Evolutionary conservation across 2,329 filamentous ascomycete genomes (phyloP), one percentile per base, ranked within the genome.

Genomic region (Nigrograna mackinnonii): DNA sequence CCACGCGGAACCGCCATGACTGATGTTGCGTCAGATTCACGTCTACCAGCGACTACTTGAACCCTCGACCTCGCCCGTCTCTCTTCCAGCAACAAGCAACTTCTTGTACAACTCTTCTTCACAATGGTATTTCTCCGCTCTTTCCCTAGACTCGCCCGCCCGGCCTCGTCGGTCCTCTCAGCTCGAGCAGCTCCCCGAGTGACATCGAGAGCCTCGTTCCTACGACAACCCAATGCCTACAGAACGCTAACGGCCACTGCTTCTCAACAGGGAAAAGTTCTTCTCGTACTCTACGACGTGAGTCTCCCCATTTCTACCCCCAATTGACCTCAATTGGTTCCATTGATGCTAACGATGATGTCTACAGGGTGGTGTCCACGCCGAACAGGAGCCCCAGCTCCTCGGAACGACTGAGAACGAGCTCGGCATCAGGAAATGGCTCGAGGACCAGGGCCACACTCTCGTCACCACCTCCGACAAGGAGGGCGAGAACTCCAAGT

Each of bases 381-480:
- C 91, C 76, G 77, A 87, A 74, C 81, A 96, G 67, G 90, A 95
- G 70, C 91, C 91, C 53, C 83, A 82, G 64, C 82, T 99, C 60
- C 84, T 96, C 64, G 94, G 94, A 66, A 96, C 94, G 52, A 96
- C 91, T 36, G 90, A 99, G 82, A 97, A 97, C 74, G 94, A 99
- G 82, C 89, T 99, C 50, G 94, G 94, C 61, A 79, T 99, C 69
- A 85, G 94, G 68, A 91, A 95, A 76, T 99, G 94, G 92, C 86
- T 99, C 60, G 94, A 97, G 80, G 89, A 92, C 50, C 86, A 95
- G 72, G 94, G 94, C 64, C 94, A 99, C 83, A 95, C 89, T 52
- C 84, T 99, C 49, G 83, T 99, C 60, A 99, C 94, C 63, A 99
- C 94, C 54, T 96, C 91, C 34, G 90, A 96, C 80, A 99, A 99